Percentiles rank a stretch among this genome's conserved stretches.
Conservation (phyloP, 2,329 filamentous ascomycete species). For the Esteya vermicola region DNA sequence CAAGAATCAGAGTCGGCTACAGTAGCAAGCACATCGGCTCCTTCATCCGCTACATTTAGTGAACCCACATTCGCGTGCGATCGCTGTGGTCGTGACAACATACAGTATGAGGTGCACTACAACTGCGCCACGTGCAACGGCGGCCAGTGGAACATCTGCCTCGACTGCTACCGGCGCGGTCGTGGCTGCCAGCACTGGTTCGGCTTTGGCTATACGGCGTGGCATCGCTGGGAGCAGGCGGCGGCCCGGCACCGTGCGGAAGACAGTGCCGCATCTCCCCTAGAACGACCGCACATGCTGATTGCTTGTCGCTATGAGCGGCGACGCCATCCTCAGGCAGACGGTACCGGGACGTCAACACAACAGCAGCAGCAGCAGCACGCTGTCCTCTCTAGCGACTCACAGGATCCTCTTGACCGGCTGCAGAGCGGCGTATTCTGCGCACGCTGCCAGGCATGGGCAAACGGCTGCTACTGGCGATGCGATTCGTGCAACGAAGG, state of each 20-base stretch:
- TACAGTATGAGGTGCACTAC: slow-evolving; percentile 79
- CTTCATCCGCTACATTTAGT: too few relatives aligned
- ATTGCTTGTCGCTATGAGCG: slow-evolving; percentile 41
- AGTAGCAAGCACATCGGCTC: too few relatives aligned
- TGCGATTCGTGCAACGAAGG: slow-evolving; percentile 80
- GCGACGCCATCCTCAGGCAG: too few relatives aligned
- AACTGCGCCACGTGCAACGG: slow-evolving; percentile 58
- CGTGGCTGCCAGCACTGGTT: slow-evolving; percentile 78
- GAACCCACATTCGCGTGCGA: slow-evolving; percentile 66
- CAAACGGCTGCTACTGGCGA: slow-evolving; percentile 81
- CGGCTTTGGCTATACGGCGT: slow-evolving; percentile 66
- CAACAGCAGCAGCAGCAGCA: slow-evolving; percentile 23
- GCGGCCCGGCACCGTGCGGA: slow-evolving; percentile 11
- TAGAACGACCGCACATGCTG: slow-evolving; percentile 41
- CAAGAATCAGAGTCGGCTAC: too few relatives aligned
- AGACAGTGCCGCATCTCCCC: slow-evolving; percentile 24
- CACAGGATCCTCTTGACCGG: slow-evolving; percentile 49
- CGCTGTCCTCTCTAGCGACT: too few relatives aligned
- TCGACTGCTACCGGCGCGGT: slow-evolving; percentile 62
- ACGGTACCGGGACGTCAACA: slow-evolving; percentile 1
- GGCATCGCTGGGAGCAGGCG: slow-evolving; percentile 48
- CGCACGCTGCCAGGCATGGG: slow-evolving; percentile 54
- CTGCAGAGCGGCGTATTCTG: slow-evolving; percentile 78
- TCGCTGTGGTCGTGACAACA: slow-evolving; percentile 53
- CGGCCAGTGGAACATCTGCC: slow-evolving; percentile 66